Conservation (phyloP, 495 filamentous ascomycete genomes). For the Chaetomium tenue region DNA sequence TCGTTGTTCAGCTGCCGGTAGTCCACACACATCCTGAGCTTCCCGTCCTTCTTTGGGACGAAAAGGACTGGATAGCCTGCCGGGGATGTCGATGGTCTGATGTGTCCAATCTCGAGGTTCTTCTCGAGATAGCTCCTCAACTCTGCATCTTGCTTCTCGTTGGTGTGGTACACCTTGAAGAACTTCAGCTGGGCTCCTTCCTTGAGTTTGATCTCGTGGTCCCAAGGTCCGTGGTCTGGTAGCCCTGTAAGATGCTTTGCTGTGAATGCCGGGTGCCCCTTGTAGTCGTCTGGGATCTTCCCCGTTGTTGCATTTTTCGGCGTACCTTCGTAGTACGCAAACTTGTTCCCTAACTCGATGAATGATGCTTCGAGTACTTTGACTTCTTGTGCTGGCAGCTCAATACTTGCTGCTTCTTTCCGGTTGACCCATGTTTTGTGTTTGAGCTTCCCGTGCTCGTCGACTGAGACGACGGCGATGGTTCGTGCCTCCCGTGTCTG, state of each 20-base stretch:
- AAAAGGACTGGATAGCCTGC: slow-evolving; percentile 12
- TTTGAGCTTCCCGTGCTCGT: no score
- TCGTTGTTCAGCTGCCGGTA: slow-evolving; percentile 9
- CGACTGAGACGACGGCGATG: no score
- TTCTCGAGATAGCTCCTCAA: slow-evolving; percentile 10
- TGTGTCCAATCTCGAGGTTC: slow-evolving; percentile 3
- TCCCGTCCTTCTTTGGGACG: slow-evolving; percentile 14
- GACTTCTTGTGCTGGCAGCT: no score
- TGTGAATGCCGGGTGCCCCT: slow-evolving; percentile 7
- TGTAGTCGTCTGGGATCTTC: neutral
- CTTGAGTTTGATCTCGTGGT: slow-evolving; percentile 12
- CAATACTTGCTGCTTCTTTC: no score
- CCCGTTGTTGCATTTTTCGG: neutral
- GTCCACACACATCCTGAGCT: slow-evolving; percentile 6
- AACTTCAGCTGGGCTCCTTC: slow-evolving; percentile 9
- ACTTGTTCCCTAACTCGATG: neutral
- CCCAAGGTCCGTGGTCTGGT: slow-evolving; percentile 5
- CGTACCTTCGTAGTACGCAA: slow-evolving; percentile 3
- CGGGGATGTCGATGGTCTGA: neutral
- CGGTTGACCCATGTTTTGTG: no score
- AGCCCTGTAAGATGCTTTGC: slow-evolving; percentile 14
- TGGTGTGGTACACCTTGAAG: neutral
- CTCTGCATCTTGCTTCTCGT: neutral
- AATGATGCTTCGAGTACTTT: no score
- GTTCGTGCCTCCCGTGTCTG: no score